phyloP scores from a whole-genome alignment of 2,329 filamentous ascomycete species.

The Sporothrix pseudoabietina region DNA sequence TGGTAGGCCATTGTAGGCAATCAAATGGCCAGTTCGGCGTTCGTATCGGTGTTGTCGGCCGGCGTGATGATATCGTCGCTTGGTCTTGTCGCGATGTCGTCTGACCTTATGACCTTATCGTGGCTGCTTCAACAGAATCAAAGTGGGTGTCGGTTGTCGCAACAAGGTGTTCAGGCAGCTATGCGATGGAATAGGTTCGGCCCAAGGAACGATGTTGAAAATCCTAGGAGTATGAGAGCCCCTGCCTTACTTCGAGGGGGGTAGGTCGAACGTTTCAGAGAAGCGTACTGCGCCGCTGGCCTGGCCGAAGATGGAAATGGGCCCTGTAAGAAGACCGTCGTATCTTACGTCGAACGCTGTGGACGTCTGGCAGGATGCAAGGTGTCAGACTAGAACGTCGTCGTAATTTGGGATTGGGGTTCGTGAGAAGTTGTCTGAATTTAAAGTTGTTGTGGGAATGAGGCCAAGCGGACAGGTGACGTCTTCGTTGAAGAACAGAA shows the following conservation, averaged over 20 bases:
- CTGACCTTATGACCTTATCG: too few species aligned
- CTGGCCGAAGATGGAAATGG: conserved; percentile 3
- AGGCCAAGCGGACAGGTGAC: not conserved
- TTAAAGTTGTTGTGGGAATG: not conserved
- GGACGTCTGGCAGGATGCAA: not conserved
- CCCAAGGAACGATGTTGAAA: not conserved
- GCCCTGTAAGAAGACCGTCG: not conserved
- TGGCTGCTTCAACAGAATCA: not conserved
- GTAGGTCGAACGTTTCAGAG: conserved; percentile 17
- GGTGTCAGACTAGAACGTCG: not conserved
- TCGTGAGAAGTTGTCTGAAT: not conserved
- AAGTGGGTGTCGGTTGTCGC: not conserved
- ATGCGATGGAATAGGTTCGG: not conserved
- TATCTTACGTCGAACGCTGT: not conserved
- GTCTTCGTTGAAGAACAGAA: not conserved
- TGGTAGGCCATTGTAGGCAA: conserved; percentile 80
- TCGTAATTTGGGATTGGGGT: not conserved
- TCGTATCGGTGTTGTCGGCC: not conserved
- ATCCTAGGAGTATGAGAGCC: not conserved
- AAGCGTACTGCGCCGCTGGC: not conserved
- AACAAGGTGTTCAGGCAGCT: not conserved
- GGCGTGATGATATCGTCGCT: not conserved
- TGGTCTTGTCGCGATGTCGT: not conserved
- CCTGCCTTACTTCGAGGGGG: not conserved
- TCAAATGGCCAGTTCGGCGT: not conserved